phyloP scores from a whole-genome alignment of 306 rosid species.

The Vicia villosa region DNA sequence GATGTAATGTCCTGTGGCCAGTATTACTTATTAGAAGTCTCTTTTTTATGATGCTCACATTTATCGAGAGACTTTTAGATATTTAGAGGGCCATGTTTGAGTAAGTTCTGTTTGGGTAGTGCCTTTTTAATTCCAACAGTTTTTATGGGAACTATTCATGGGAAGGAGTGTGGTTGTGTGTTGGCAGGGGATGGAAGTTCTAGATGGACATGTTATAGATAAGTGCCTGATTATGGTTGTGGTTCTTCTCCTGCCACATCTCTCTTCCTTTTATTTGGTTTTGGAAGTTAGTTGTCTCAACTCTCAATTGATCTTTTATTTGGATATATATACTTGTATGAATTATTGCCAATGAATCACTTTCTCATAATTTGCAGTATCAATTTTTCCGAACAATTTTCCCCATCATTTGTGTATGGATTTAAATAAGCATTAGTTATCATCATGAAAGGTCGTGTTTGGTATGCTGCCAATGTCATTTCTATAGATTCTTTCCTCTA shows the following conservation, averaged over 20 bases:
- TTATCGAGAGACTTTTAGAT: constrained; percentile 53
- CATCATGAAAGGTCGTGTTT: too few species aligned
- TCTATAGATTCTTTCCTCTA: too few species aligned
- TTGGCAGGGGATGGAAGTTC: constrained; percentile 13
- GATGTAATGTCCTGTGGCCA: constrained; percentile 98
- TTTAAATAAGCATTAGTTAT: too few species aligned
- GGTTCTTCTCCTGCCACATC: constrained; percentile 26
- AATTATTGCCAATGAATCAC: too few species aligned
- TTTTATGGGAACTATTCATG: constrained; percentile 37
- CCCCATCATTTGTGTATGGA: too few species aligned
- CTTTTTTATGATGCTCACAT: constrained; percentile 64
- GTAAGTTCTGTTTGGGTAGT: constrained; percentile 28
- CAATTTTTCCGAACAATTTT: too few species aligned
- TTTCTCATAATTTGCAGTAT: too few species aligned
- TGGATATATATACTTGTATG: too few species aligned
- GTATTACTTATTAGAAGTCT: constrained; percentile 82
- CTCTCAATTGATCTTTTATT: constrained; percentile 25
- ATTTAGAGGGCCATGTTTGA: constrained; percentile 43
- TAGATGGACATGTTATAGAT: constrained; percentile 22
- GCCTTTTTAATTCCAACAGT: constrained; percentile 24
- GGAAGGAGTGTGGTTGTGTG: constrained; percentile 33
- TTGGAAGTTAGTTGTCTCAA: constrained; percentile 20
- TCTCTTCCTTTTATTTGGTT: constrained; percentile 25
- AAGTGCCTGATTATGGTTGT: neutral
- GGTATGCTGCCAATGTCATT: too few species aligned